These are phyloP conservation scores for Suillus spraguei DNA, from an alignment of 768 basidiomycete genomes.

Conservation along the genomic window DNA sequence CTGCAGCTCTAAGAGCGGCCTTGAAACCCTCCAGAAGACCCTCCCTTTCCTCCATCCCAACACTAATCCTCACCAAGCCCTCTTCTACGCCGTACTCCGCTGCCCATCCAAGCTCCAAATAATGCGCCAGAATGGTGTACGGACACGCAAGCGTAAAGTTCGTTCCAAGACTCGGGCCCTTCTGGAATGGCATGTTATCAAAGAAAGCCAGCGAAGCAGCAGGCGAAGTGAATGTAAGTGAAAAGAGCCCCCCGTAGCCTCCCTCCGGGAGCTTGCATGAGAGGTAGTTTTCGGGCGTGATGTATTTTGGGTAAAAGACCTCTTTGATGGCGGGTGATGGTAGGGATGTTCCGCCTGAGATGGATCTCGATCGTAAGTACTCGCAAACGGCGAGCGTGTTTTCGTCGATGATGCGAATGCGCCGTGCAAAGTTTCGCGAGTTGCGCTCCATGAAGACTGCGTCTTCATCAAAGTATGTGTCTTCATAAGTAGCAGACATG, in stretches of 20 bases:
- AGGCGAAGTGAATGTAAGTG: conserved; percentile 75
- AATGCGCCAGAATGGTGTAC: conserved; percentile 93
- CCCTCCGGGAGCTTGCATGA: conserved; percentile 56
- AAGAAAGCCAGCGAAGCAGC: conserved; percentile 79
- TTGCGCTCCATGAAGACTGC: conserved; percentile 98
- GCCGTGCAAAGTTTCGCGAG: conserved; percentile 85
- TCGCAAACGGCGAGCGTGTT: conserved; percentile 87
- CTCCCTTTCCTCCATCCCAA: conserved; percentile 83
- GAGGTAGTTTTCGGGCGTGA: conserved; percentile 71
- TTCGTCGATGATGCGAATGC: conserved; percentile 73
- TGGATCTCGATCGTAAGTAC: conserved; percentile 64
- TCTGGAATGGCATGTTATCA: conserved; percentile 69
- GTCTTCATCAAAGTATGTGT: conserved; percentile 88
- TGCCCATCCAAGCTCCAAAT: conserved; percentile 89
- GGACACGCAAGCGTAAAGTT: conserved; percentile 96
- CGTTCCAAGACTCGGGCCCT: conserved; percentile 88
- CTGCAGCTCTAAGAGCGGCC: conserved; percentile 73
- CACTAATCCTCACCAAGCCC: conserved; percentile 82
- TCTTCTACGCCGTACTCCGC: conserved; percentile 82
- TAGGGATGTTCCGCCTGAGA: conserved; percentile 35
- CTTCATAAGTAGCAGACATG: conserved; percentile 68
- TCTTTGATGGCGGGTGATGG: conserved; percentile 62
- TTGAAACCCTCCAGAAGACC: conserved; percentile 60
- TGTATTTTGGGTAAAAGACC: conserved; percentile 90
- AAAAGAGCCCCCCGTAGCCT: conserved; percentile 90